Conservation (phyloP, 257 asterid species). For the Capsicum pubescens region DNA sequence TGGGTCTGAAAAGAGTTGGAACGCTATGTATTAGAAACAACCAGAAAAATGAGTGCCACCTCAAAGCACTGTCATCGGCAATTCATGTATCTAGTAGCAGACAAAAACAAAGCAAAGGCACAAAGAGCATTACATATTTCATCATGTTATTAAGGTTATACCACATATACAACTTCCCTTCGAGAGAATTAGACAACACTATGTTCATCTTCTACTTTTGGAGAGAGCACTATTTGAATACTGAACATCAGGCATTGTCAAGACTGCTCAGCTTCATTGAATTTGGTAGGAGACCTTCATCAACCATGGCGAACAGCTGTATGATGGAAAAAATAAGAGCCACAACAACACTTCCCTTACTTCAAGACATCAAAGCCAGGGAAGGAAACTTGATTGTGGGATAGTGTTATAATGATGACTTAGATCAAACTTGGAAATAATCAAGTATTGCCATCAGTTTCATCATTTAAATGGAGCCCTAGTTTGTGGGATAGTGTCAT, state of each 20-base stretch:
- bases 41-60: slow-evolving; percentile 19
- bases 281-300: not conserved
- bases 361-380: not conserved
- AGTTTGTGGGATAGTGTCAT: not conserved
- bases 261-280: not conserved
- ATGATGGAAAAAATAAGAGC: not conserved
- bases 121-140: not conserved
- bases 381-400: not conserved
- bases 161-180: not conserved
- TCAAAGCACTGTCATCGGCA: slow-evolving; percentile 12
- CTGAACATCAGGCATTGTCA: not conserved
- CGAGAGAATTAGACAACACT: not conserved
- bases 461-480: not conserved
- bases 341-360: not conserved
- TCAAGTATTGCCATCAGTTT: not conserved
- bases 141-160: not conserved
- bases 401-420: not conserved
- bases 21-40: slow-evolving; percentile 13
- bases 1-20: slow-evolving; percentile 53
- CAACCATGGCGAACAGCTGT: slow-evolving; percentile 2
- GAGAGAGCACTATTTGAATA: not conserved
- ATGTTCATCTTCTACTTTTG: not conserved
- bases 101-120: slow-evolving; percentile 3
- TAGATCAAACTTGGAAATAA: not conserved
- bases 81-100: not conserved